Percentiles rank a stretch among this genome's conserved stretches.
These are phyloP conservation scores for Rostrohypoxylon terebratum DNA, from an alignment of 495 filamentous ascomycete species.

Conservation along the genomic window DNA sequence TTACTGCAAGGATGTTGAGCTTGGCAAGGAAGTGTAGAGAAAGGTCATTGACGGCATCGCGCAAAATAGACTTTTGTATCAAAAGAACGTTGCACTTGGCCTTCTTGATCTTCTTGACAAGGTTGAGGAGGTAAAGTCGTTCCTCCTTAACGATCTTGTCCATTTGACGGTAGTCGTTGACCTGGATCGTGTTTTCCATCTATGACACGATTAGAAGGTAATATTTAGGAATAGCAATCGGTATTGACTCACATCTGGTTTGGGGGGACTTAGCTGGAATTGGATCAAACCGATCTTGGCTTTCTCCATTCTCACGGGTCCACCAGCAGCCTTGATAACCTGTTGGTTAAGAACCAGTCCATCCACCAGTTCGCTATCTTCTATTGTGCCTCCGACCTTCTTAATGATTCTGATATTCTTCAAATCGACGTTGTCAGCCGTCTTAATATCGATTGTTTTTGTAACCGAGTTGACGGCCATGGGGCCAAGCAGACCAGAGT, in stretches of 20 bases:
- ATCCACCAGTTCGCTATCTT: constrained; percentile 97
- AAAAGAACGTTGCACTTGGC: constrained; percentile 98
- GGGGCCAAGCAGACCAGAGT: constrained; percentile 89
- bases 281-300: constrained; percentile 96
- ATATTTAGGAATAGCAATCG: neutral
- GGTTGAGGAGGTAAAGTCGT: constrained; percentile 95
- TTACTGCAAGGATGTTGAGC: constrained; percentile 93
- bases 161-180: constrained; percentile 99
- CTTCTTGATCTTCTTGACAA: constrained; percentile 99
- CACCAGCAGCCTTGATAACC: constrained; percentile 92
- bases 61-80: constrained; percentile 97
- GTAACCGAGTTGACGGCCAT: constrained; percentile 98
- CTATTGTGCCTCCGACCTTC: constrained; percentile 98
- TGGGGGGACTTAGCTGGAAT: constrained; percentile 97
- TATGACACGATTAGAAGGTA: constrained; percentile 53
- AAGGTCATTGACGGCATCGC: constrained; percentile 97
- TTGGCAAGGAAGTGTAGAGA: constrained; percentile 97
- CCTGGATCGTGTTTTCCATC: constrained; percentile 99
- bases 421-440: constrained; percentile 94
- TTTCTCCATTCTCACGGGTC: constrained; percentile 95
- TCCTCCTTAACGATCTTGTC: constrained; percentile 99
- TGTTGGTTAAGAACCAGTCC: constrained; percentile 92
- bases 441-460: constrained; percentile 93
- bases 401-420: constrained; percentile 97
- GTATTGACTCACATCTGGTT: constrained; percentile 81